These are phyloP conservation scores for Mortierella sp. DNA, from an alignment of 371 early-diverging fungal species.

Conservation along the genomic window DNA sequence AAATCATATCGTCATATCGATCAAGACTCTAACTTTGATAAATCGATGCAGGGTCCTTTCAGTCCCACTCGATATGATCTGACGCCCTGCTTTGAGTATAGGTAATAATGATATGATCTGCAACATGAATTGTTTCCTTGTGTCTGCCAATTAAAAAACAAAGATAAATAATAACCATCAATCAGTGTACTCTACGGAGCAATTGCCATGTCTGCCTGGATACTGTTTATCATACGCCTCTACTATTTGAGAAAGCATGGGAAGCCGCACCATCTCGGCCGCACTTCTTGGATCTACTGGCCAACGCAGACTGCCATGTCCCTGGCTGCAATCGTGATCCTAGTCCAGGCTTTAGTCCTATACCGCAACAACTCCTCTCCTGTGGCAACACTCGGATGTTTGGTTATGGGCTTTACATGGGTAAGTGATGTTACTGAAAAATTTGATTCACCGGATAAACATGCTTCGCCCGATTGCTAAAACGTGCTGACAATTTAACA, in stretches of 20 bases:
- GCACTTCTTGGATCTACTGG: slow-evolving; percentile 38
- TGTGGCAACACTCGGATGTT: slow-evolving; percentile 16
- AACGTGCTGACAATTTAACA: neutral
- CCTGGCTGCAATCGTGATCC: slow-evolving; percentile 11
- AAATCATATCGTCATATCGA: neutral
- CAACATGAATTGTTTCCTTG: neutral
- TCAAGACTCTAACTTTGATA: neutral
- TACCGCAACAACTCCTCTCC: neutral
- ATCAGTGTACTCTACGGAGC: slow-evolving; percentile 17
- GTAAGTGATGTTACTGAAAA: slow-evolving; percentile 2
- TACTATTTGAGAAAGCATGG: slow-evolving; percentile 8
- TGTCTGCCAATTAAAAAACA: neutral
- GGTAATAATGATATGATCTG: slow-evolving; percentile 1
- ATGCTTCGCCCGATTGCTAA: neutral
- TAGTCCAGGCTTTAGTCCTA: slow-evolving; percentile 5
- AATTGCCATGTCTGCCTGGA: neutral
- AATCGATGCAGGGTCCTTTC: slow-evolving; percentile 16
- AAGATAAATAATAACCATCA: neutral
- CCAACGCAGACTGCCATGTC: slow-evolving; percentile 32
- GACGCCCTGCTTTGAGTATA: slow-evolving; percentile 34
- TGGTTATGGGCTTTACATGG: slow-evolving; percentile 30
- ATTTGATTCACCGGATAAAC: neutral
- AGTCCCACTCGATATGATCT: slow-evolving; percentile 26
- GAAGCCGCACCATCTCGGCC: slow-evolving; percentile 17
- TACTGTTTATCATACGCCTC: slow-evolving; percentile 7